Evolutionary conservation across 345 rosid species (phyloP).

Genomic region (Euphorbia tirucalli): DNA sequence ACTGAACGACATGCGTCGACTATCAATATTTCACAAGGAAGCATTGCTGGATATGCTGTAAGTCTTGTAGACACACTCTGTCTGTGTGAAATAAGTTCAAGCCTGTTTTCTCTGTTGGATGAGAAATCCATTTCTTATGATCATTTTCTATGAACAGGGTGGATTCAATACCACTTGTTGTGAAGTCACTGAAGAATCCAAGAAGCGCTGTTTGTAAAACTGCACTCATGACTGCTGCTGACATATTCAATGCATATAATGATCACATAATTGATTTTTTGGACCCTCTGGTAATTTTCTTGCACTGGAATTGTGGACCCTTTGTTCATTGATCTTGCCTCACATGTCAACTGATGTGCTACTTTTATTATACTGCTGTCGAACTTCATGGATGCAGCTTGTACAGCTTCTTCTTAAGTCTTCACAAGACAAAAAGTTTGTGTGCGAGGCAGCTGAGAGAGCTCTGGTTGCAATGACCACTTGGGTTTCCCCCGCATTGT

Average conservation of each 20-base stretch:
- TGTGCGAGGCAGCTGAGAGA: constrained; percentile 93
- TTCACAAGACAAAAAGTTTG: constrained; percentile 93
- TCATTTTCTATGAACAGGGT: constrained; percentile 44
- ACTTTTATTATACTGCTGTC: constrained; percentile 7
- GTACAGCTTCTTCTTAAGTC: constrained; percentile 91
- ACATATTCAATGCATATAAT: constrained; percentile 69
- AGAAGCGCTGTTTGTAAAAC: constrained; percentile 97
- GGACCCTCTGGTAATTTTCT: constrained; percentile 66
- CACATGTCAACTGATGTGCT: not conserved
- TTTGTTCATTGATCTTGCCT: not conserved
- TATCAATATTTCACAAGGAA: constrained; percentile 79
- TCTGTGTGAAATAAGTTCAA: not conserved
- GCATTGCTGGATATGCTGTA: constrained; percentile 58
- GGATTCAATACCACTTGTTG: constrained; percentile 65
- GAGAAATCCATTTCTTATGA: not conserved
- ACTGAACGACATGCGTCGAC: constrained; percentile 71
- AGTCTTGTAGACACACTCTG: constrained; percentile 38
- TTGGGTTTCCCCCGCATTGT: constrained; percentile 53
- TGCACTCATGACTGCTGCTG: constrained; percentile 87
- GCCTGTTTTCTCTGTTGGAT: no score
- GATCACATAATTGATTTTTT: constrained; percentile 62
- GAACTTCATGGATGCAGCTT: constrained; percentile 51
- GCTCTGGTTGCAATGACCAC: constrained; percentile 78
- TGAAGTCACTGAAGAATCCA: constrained; percentile 92
- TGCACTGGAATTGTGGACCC: not conserved